Percentiles rank a stretch among this genome's conserved stretches.
Conservation (phyloP, 2,329 filamentous ascomycete genomes). For the Endoconidiophora polonica region DNA sequence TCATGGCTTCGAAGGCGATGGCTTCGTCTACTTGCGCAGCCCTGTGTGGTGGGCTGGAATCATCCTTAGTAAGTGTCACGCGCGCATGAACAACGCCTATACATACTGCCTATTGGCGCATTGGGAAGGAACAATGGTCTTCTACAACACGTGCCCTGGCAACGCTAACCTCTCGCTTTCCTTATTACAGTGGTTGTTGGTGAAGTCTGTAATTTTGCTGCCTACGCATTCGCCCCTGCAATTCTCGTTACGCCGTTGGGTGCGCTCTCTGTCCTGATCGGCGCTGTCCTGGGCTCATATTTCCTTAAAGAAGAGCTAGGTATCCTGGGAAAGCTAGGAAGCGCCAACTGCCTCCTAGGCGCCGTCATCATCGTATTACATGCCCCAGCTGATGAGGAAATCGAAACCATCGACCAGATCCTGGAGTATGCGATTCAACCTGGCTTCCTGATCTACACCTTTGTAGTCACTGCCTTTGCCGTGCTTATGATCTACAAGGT, state of each 20-base stretch:
- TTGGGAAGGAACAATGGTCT: neutral
- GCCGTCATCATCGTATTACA: constrained; percentile 96
- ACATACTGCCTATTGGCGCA: neutral
- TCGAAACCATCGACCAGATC: constrained; percentile 82
- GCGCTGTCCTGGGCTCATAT: constrained; percentile 85
- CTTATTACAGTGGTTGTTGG: constrained; percentile 67
- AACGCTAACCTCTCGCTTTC: neutral
- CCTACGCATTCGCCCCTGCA: constrained; percentile 96
- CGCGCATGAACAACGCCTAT: neutral
- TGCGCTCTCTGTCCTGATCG: constrained; percentile 85
- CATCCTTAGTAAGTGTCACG: constrained; percentile 49
- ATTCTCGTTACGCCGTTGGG: constrained; percentile 93
- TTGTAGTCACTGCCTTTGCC: constrained; percentile 66
- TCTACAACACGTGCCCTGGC: constrained; percentile 35
- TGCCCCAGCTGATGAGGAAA: constrained; percentile 83
- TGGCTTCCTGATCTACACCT: constrained; percentile 77
- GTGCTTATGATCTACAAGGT: constrained; percentile 93
- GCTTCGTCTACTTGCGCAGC: constrained; percentile 82
- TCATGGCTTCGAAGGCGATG: constrained; percentile 93
- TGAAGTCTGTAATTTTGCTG: constrained; percentile 93
- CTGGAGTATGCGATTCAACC: constrained; percentile 78
- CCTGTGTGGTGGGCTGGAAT: constrained; percentile 98
- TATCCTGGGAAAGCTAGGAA: constrained; percentile 81
- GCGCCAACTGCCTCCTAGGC: constrained; percentile 88
- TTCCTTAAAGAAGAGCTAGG: constrained; percentile 83